Conservation (phyloP, 2,329 filamentous ascomycete genomes). For the Malbranchea cinnamomea region DNA sequence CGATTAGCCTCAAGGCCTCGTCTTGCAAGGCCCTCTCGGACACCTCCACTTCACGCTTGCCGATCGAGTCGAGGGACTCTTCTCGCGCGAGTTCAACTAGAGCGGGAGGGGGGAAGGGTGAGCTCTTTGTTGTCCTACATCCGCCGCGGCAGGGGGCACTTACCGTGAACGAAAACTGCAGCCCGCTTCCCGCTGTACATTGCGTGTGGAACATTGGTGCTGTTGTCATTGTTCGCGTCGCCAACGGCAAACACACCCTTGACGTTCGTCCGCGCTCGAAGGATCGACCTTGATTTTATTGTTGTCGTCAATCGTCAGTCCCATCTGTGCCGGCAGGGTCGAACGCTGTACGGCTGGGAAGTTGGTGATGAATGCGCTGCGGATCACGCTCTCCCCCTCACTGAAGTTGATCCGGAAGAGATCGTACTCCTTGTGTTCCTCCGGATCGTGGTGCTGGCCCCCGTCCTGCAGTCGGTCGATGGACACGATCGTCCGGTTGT, state of each 20-base stretch:
- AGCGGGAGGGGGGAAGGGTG: too few species aligned
- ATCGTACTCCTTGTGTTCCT: slow-evolving; percentile 33
- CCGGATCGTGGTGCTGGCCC: slow-evolving; percentile 14
- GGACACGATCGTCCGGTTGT: slow-evolving; percentile 39
- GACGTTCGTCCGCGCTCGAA: slow-evolving; percentile 36
- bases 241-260: slow-evolving; percentile 43
- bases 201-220: slow-evolving; percentile 47
- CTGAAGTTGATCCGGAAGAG: slow-evolving; percentile 41
- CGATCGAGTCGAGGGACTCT: too few species aligned
- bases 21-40: too few species aligned
- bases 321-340: slow-evolving; percentile 31
- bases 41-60: too few species aligned
- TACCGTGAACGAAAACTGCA: slow-evolving; percentile 43
- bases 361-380: slow-evolving; percentile 39
- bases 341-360: slow-evolving; percentile 36
- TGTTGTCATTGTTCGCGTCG: slow-evolving; percentile 45
- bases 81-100: too few species aligned
- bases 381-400: slow-evolving; percentile 30
- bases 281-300: slow-evolving; percentile 32
- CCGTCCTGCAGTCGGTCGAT: slow-evolving; percentile 34
- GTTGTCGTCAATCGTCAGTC: slow-evolving; percentile 29
- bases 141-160: slow-evolving; percentile 14
- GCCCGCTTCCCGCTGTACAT: slow-evolving; percentile 44
- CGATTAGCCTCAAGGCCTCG: too few species aligned
- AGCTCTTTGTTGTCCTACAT: neutral